Percentiles rank a stretch among this genome's conserved stretches.
These are phyloP conservation scores for Botrytis fragariae DNA, from an alignment of 2,329 filamentous ascomycete species.

Conservation along the genomic window DNA sequence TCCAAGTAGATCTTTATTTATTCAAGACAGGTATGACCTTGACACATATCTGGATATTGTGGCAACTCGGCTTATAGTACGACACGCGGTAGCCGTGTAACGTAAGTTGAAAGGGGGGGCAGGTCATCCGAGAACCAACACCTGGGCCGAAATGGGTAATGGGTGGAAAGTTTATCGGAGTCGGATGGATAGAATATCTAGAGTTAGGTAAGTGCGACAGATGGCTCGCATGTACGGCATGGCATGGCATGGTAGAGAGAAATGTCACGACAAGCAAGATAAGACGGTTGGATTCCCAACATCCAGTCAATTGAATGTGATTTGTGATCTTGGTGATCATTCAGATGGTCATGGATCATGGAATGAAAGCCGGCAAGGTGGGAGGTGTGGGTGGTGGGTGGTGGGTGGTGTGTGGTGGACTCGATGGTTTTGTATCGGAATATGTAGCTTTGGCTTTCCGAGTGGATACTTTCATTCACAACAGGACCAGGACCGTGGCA, in stretches of 20 bases:
- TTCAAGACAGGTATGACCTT: constrained; percentile 3
- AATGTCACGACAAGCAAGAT: not conserved
- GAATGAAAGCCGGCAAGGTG: constrained; percentile 1
- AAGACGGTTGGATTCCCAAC: not conserved
- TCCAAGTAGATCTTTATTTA: not conserved
- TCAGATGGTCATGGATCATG: not conserved
- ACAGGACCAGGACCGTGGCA: not conserved
- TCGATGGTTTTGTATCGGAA: not conserved
- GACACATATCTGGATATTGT: not conserved
- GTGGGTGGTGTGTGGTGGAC: too few species aligned
- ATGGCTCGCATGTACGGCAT: not conserved
- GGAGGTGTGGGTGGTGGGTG: not conserved
- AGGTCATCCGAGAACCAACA: not conserved
- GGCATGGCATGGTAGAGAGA: too few species aligned
- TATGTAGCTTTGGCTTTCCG: not conserved
- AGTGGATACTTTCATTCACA: not conserved
- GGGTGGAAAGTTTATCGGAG: not conserved
- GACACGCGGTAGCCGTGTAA: not conserved
- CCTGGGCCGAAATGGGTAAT: not conserved
- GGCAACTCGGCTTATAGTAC: not conserved
- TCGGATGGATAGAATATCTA: not conserved
- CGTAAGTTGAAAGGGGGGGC: not conserved
- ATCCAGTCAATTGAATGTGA: not conserved
- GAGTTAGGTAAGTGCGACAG: not conserved
- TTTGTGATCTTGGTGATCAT: not conserved